Conservation (phyloP, 2,329 filamentous ascomycete genomes). For the Lecanicillium sp. region DNA sequence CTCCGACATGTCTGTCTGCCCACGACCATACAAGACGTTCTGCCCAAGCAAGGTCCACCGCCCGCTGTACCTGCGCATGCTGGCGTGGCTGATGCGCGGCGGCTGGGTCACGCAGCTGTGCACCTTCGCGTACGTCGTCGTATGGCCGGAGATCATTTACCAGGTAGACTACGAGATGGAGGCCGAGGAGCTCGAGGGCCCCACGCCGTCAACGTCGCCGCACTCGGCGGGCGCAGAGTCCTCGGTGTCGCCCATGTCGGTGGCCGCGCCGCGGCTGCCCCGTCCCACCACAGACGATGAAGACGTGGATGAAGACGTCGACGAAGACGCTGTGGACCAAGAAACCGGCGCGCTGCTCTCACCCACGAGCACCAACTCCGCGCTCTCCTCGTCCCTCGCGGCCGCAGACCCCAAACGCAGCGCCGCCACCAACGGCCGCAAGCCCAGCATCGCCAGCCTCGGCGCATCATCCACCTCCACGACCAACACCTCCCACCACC, state of each 20-base stretch:
- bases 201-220: constrained; percentile 18
- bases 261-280: background rate
- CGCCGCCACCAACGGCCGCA: constrained; percentile 14
- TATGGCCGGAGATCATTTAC: constrained; percentile 75
- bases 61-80: constrained; percentile 78
- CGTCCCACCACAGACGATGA: background rate
- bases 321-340: constrained; percentile 10
- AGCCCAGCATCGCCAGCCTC: constrained; percentile 18
- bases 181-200: constrained; percentile 50
- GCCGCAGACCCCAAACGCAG: constrained; percentile 1
- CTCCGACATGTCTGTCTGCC: constrained; percentile 71
- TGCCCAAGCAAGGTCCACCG: constrained; percentile 86
- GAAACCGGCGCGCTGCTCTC: constrained; percentile 12
- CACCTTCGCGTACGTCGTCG: constrained; percentile 83
- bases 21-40: constrained; percentile 75
- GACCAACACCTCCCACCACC: constrained; percentile 12
- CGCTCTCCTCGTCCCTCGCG: constrained; percentile 12
- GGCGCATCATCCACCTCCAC: constrained; percentile 8
- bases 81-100: constrained; percentile 87
- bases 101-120: constrained; percentile 93
- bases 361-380: constrained; percentile 13
- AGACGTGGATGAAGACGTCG: background rate
- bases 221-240: constrained; percentile 25
- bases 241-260: constrained; percentile 8
- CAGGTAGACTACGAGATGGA: constrained; percentile 69